Base-by-base conservation (phyloP, 331 rosid genomes). In the Prunus yedoensis region DNA sequence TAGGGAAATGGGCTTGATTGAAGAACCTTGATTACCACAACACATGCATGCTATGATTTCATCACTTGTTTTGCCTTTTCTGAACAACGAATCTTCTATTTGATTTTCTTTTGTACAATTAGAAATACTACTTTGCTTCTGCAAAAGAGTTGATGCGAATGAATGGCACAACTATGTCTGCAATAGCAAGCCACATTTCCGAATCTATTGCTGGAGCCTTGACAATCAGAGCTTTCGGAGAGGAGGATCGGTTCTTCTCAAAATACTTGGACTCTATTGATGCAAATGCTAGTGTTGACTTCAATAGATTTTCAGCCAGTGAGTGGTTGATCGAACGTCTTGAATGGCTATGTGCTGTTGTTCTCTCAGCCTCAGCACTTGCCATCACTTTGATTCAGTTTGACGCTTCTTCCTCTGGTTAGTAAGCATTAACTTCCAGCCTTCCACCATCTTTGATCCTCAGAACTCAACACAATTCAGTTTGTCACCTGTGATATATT, bases 321-420 rank as follows among this genome's bases (percentile, higher is more conserved):
- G 91, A 88, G 77, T 90, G 92, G 91, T 74, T 90, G 83, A 84
- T 84, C n/a, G 85, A 73, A 52, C 81, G 89, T 20, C 83, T 88
- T 57, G 92, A 90, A 83, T 52, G 74, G 56, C 23, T 83, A 8
- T 73, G 87, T 50, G 89, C 92, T 1, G 50, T 78, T 45, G 88
- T 84, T 63, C 88, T 90, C 68, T 71, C 73, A 16, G 41, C 85
- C 38, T 68, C 81, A 4, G 84, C 87, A 10, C 60, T 71, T 7
- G 20, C 49, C 67, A 63, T 78, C 41, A 71, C 58, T 52, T 64
- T 63, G 72, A 38, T 61, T 35, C 56, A 57, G 20, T 49, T 68
- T 12, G 60, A 62, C 9, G 14, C 71, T 61, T 71, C 73, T 63
- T 67, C 75, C 38, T 64, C 82, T 2, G 82, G 77, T 78, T 0